These are phyloP conservation scores for Geum urbanum DNA, from an alignment of 306 rosid species.

Conservation along the genomic window DNA sequence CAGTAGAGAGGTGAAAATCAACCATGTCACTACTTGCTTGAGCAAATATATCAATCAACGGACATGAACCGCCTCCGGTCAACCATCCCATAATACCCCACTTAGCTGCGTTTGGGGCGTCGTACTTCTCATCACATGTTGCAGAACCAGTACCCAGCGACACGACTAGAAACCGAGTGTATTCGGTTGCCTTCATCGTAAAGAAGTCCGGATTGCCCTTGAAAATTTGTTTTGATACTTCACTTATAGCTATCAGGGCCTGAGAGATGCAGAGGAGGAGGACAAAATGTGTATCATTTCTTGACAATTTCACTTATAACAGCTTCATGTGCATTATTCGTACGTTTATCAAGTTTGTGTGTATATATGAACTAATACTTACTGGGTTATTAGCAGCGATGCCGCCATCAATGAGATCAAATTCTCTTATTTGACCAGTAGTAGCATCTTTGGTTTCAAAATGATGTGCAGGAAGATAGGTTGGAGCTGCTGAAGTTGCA, in stretches of 20 bases:
- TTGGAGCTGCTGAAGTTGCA: conserved; percentile 45
- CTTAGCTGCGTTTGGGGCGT: conserved; percentile 30
- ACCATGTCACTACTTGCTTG: conserved; percentile 46
- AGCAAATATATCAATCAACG: conserved; percentile 31
- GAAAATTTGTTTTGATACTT: conserved; percentile 32
- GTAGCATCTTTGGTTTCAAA: conserved; percentile 25
- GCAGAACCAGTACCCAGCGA: conserved; percentile 42
- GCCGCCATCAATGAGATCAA: conserved; percentile 44
- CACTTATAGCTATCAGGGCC: conserved; percentile 35
- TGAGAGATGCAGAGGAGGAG: neutral
- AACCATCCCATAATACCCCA: conserved; percentile 45
- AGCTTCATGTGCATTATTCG: too few species aligned
- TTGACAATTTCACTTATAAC: too few species aligned
- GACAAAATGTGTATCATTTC: too few species aligned
- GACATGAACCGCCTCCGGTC: conserved; percentile 28
- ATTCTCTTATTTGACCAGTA: conserved; percentile 24
- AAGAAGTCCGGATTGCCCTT: conserved; percentile 31
- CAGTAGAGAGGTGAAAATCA: conserved; percentile 36
- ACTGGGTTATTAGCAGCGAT: conserved; percentile 53
- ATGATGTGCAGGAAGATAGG: conserved; percentile 34
- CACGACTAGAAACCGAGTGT: conserved; percentile 29
- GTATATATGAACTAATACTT: neutral
- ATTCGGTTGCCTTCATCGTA: conserved; percentile 29
- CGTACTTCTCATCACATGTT: conserved; percentile 21
- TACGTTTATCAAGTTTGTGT: too few species aligned